Base-by-base conservation (phyloP, 1,284 basidiomycete species). In the Leucocoprinus gongylophorus region DNA sequence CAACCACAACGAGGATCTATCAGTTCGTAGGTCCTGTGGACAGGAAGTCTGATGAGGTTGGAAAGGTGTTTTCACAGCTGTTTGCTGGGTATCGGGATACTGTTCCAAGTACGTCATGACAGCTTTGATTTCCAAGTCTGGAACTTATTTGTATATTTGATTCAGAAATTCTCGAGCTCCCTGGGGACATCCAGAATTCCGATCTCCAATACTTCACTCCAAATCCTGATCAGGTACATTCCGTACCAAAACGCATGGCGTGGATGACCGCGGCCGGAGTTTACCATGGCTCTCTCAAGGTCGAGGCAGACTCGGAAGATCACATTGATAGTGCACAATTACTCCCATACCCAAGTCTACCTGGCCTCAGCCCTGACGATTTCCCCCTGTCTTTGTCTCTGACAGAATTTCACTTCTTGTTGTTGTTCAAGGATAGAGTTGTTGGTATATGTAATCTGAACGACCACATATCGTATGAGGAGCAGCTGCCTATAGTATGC, bases 201-300 rank as follows among this genome's bases (percentile, higher is more conserved):
- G 85, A 92, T 61, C 70, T 95, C 29, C 85, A 88, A 55, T 83
- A 90, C 55, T 92, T 80, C 65, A 83, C 78, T 17, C 79, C 78
- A 3, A 81, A 83, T 59, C 74, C 83, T 4, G 84, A 84, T 55
- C 86, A 88, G 62, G 80, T 79, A 9, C 71, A 73, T 47, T 85
- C 79, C 41, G 61, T 83, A 54, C 81, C 90, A 17, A 78, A 75
- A 64, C 70, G 75, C 46, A 73, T 95, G 58, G 93, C 91, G 2
- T 97, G 95, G 94, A 79, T 95, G 72, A 95, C 91, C 47, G 83
- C 90, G 86, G 54, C 58, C 23, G 93, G 94, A 6, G 79, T 95
- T 46, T 97, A 93, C 64, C 85, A 93, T 61, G 91, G 91, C 4
- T 72, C 72, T 46, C 73, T 83, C 57, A 90, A 84, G 65, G 86